phyloP scores from a whole-genome alignment of 2,329 filamentous ascomycete species.

The Didymella arachidicola region DNA sequence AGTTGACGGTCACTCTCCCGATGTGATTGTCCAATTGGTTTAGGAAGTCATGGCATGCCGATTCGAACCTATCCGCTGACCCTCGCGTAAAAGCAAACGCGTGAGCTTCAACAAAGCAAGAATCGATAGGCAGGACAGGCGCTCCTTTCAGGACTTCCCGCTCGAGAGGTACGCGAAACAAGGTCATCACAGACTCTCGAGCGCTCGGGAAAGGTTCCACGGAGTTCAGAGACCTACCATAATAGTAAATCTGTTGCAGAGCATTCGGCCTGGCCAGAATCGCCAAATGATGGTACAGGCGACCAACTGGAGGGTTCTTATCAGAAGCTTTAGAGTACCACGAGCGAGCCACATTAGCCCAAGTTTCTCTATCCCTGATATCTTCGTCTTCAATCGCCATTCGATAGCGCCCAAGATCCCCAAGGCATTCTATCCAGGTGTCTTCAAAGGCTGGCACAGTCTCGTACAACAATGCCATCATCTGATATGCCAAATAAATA shows the following conservation, averaged over 20 bases:
- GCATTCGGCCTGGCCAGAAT: conserved; percentile 76
- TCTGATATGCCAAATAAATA: conserved; percentile 89
- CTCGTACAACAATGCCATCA: conserved; percentile 87
- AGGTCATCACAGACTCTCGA: conserved; percentile 70
- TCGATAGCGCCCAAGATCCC: conserved; percentile 82
- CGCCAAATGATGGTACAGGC: conserved; percentile 88
- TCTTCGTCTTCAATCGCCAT: conserved; percentile 94
- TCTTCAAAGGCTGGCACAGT: conserved; percentile 83
- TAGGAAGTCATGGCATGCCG: conserved; percentile 60
- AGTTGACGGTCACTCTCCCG: conserved; percentile 57
- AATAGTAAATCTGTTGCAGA: conserved; percentile 76
- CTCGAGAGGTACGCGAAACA: not conserved
- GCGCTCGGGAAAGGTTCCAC: conserved; percentile 72
- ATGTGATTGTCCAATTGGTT: conserved; percentile 66
- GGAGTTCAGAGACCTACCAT: conserved; percentile 74
- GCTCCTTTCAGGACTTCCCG: not conserved
- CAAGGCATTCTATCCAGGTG: conserved; percentile 93
- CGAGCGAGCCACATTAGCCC: conserved; percentile 78
- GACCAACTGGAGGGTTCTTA: conserved; percentile 74
- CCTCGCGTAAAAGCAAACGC: conserved; percentile 68
- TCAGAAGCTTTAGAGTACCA: conserved; percentile 86
- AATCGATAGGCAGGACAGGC: conserved; percentile 56
- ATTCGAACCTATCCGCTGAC: conserved; percentile 56
- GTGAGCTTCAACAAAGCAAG: conserved; percentile 69
- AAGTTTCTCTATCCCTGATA: conserved; percentile 75